These are phyloP conservation scores for Sarcocystis neurona DNA, from an alignment of 169 alveolate species.

Conservation along the genomic window DNA sequence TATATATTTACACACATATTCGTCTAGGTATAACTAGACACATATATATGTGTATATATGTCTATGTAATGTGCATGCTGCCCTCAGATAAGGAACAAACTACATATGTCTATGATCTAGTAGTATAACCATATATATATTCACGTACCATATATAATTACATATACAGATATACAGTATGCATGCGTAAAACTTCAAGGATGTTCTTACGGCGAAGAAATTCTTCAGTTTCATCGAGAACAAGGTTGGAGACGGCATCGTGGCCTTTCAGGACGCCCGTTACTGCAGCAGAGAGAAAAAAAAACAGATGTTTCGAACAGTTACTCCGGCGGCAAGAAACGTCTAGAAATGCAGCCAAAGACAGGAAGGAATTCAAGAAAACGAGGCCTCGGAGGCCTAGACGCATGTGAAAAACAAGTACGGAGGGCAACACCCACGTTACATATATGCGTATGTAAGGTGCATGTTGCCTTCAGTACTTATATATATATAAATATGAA, in stretches of 20 bases:
- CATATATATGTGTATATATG: too few species aligned
- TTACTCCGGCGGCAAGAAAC: neutral
- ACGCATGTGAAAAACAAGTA: too few species aligned
- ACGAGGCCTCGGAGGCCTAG: neutral
- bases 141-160: too few species aligned
- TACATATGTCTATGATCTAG: neutral
- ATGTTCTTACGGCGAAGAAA: slow-evolving; percentile 78
- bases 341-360: neutral
- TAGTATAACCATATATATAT: too few species aligned
- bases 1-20: too few species aligned
- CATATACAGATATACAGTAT: neutral
- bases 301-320: neutral
- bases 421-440: too few species aligned
- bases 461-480: too few species aligned
- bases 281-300: slow-evolving; percentile 67
- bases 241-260: slow-evolving; percentile 86
- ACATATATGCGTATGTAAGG: too few species aligned
- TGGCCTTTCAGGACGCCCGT: slow-evolving; percentile 87
- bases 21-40: too few species aligned
- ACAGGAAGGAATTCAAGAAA: neutral
- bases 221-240: slow-evolving; percentile 87
- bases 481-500: too few species aligned
- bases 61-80: too few species aligned
- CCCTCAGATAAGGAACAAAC: neutral
- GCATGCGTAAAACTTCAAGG: neutral